These are phyloP conservation scores for Colletotrichum musae DNA, from an alignment of 2,329 filamentous ascomycete species.

Conservation along the genomic window DNA sequence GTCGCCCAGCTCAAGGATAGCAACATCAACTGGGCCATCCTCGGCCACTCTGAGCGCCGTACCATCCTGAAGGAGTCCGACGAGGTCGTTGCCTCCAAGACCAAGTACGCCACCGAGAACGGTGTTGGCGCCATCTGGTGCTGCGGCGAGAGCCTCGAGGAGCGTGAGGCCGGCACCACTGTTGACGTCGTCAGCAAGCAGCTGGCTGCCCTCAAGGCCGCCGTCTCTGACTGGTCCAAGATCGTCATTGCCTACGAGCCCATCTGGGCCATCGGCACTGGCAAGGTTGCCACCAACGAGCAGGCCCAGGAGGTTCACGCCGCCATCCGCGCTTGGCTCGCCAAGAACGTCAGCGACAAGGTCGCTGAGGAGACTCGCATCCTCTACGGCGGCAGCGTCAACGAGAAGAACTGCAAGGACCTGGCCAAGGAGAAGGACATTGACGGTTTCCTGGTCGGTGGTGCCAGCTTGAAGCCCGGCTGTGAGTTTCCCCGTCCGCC, in stretches of 20 bases:
- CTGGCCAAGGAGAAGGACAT: conserved; percentile 94
- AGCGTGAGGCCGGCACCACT: conserved; percentile 89
- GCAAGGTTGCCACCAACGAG: conserved; percentile 89
- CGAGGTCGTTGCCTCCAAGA: conserved; percentile 90
- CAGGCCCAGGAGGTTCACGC: conserved; percentile 96
- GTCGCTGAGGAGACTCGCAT: conserved; percentile 91
- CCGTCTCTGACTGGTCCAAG: conserved; percentile 90
- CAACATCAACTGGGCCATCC: conserved; percentile 89
- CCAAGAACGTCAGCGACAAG: conserved; percentile 79
- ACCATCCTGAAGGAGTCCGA: conserved; percentile 91
- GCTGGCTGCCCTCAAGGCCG: conserved; percentile 83
- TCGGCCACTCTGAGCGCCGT: conserved; percentile 96
- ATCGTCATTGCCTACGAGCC: conserved; percentile 98
- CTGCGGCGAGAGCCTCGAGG: conserved; percentile 95
- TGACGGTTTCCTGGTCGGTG: conserved; percentile 97
- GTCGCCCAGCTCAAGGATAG: conserved; percentile 91
- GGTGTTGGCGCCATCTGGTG: conserved; percentile 95
- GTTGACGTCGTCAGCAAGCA: conserved; percentile 88
- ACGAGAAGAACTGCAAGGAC: conserved; percentile 97
- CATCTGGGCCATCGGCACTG: conserved; percentile 96
- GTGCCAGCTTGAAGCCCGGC: conserved; percentile 96
- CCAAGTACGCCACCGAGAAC: conserved; percentile 90
- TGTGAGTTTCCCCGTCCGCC: conserved; percentile 68
- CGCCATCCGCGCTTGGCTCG: conserved; percentile 91
- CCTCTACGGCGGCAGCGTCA: conserved; percentile 96